Evolutionary conservation across 106 monocot species (phyloP).

Genomic region (Chionographis japonica): DNA sequence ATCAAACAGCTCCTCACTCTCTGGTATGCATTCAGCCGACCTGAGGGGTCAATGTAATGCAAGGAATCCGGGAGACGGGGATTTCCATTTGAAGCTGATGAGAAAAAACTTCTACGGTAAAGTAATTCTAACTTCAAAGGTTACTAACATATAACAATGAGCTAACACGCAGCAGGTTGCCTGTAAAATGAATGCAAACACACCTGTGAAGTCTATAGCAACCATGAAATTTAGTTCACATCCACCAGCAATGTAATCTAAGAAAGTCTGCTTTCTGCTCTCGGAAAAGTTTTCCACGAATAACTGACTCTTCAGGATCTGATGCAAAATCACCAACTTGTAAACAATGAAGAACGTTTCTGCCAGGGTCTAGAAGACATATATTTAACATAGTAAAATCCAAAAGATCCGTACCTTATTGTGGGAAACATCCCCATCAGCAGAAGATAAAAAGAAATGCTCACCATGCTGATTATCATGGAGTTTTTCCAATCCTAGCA

Average conservation of each 20-base stretch:
- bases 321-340: conserved; percentile 8
- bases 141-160: too few relatives aligned
- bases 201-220: conserved; percentile 67
- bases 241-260: conserved; percentile 86
- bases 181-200: background rate
- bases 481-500: conserved; percentile 71
- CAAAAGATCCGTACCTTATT: conserved; percentile 48
- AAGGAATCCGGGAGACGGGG: conserved; percentile 93
- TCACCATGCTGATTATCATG: conserved; percentile 48
- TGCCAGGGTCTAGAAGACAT: background rate
- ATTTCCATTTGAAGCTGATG: conserved; percentile 96
- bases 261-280: conserved; percentile 51
- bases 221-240: conserved; percentile 79
- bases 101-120: conserved; percentile 8
- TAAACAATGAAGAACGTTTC: background rate
- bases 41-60: conserved; percentile 93
- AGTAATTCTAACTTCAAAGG: background rate
- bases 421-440: conserved; percentile 24
- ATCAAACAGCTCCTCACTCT: conserved; percentile 60
- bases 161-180: background rate
- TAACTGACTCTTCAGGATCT: conserved; percentile 74
- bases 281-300: conserved; percentile 68
- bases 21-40: conserved; percentile 93
- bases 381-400: background rate
- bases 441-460: conserved; percentile 54